Conservation (phyloP, 768 basidiomycete species). For the Panaeolus cyanescens region DNA sequence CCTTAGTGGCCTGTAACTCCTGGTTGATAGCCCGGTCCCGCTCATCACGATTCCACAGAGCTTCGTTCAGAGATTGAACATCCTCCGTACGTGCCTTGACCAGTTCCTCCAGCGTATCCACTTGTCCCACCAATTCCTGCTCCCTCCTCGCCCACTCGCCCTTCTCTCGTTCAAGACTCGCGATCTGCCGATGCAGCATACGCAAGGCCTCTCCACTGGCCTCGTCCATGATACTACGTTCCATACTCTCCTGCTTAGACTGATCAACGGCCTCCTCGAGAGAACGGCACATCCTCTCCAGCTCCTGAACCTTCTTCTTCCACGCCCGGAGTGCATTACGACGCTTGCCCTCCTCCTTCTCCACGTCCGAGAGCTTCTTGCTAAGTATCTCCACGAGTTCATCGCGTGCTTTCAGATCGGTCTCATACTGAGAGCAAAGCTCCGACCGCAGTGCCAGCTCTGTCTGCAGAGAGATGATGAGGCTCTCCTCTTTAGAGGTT, state of each 20-base stretch:
- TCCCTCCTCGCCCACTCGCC: conserved; percentile 46
- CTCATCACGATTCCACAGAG: conserved; percentile 49
- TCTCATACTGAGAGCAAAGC: conserved; percentile 73
- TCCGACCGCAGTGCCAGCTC: conserved; percentile 77
- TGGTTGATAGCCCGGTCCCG: conserved; percentile 53
- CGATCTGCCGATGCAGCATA: conserved; percentile 79
- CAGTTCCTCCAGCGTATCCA: conserved; percentile 49
- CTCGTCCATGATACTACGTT: conserved; percentile 82
- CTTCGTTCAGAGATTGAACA: conserved; percentile 45
- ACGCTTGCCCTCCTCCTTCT: conserved; percentile 67
- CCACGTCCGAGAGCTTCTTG: conserved; percentile 51
- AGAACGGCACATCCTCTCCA: conserved; percentile 65
- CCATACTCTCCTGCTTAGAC: conserved; percentile 79
- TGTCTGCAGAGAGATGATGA: conserved; percentile 73
- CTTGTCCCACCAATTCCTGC: conserved; percentile 42
- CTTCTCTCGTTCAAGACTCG: conserved; percentile 71
- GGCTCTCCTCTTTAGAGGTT: conserved; percentile 69
- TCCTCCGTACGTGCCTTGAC: conserved; percentile 47
- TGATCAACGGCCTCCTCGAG: conserved; percentile 89
- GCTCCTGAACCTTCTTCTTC: conserved; percentile 77
- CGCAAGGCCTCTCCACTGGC: conserved; percentile 79
- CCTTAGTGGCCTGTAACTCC: conserved; percentile 55
- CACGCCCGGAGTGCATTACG: conserved; percentile 55
- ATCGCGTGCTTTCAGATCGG: conserved; percentile 73
- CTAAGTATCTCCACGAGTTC: conserved; percentile 66